These are phyloP conservation scores for Candida dubliniensis DNA, from an alignment of 1,139 yeast genomes.

Conservation along the genomic window DNA sequence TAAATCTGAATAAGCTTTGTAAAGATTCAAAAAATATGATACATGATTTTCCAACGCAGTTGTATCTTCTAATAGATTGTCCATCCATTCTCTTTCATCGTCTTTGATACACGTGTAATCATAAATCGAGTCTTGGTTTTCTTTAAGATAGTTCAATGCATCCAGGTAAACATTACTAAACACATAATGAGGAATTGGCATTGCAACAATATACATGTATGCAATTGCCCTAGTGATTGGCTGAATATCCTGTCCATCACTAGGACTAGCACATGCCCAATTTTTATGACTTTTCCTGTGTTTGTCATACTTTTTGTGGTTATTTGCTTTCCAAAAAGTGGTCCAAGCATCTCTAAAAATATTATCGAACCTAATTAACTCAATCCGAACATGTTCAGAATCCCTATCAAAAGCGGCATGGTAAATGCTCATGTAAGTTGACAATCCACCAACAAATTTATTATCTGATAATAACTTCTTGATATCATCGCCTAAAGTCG, in stretches of 20 bases:
- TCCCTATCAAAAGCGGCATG: not conserved
- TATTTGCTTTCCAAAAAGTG: not conserved
- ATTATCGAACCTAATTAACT: not conserved
- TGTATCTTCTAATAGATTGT: not conserved
- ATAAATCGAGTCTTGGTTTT: not conserved
- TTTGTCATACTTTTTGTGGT: not conserved
- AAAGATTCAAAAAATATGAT: not conserved
- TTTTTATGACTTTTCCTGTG: not conserved
- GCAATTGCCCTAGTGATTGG: not conserved
- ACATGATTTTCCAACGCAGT: not conserved
- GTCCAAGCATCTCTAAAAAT: not conserved
- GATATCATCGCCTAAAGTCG: not conserved
- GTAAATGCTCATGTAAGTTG: not conserved
- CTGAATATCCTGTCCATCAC: not conserved
- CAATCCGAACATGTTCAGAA: too few relatives aligned
- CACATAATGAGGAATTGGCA: not conserved
- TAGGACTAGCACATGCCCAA: too few relatives aligned
- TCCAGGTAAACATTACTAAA: not conserved
- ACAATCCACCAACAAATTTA: not conserved
- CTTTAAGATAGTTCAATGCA: not conserved
- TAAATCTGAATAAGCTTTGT: not conserved
- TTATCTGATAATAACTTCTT: not conserved
- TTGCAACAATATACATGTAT: not conserved
- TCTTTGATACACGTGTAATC: not conserved
- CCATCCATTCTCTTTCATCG: not conserved